Base-by-base conservation (phyloP, 1,284 basidiomycete genomes). In the Apiotrichum gracile region DNA sequence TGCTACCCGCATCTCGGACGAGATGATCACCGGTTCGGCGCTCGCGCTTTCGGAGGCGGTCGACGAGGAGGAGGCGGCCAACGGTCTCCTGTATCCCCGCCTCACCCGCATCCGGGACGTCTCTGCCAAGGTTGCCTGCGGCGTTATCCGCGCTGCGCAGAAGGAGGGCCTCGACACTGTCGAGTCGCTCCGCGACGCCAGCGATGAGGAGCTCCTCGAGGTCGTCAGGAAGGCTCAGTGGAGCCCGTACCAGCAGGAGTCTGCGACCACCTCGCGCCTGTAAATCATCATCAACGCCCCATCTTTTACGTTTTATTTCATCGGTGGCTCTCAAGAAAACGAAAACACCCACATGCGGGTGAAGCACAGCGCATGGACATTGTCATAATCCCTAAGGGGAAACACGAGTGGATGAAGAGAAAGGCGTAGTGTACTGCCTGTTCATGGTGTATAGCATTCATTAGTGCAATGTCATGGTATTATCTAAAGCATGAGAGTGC, bases 101-200 rank as follows among this genome's bases (percentile, higher is more conserved):
- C 77, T 89, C 58, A 82, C 85, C 61, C 80, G 88, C 61, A 91
- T 93, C 65, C 80, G 89, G 42, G 87, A 91, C 63, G 91, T 93
- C 65, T 87, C 86, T 61, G 83, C 82, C 2, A 72, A 79, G 50
- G 87, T 93, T 60, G 86, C 88, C 14, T 74, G 77, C 49, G 78
- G 81, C 41, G 88, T 92, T 51, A 85, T 92, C 63, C 82, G 83
- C 51, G 79, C 83, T 37, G 87, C 89, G 31, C 88, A 92, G 71
- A 80, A 82, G 62, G 85, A 82, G 54, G 85, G 68, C 2, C 61
- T 74, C 25, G 73, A 72, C 57, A 64, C 61, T 7, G 58, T 51
- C 38, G 40, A 27, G 14, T 53, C 53, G 37, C 60, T 71, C 22
- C 55, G 69, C 47, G 59, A 60, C 19, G 40, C 73, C 47, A 47